These are phyloP conservation scores for Tetraselmis striata DNA, from an alignment of 139 green algal species.

Conservation along the genomic window DNA sequence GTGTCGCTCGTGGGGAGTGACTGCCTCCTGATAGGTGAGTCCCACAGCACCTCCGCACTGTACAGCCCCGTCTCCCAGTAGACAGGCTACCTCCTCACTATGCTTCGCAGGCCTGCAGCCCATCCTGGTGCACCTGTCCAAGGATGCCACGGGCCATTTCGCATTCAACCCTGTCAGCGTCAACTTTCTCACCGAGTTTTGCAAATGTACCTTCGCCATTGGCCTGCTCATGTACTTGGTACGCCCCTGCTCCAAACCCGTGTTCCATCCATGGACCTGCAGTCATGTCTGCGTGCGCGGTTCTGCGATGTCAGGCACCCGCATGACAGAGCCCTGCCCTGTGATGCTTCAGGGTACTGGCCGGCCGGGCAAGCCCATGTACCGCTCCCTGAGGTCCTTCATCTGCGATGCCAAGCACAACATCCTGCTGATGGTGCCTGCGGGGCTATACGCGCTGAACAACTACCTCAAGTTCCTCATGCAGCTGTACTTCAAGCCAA, in stretches of 20 bases:
- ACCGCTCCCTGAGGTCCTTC: slow-evolving; percentile 51
- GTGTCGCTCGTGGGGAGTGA: slow-evolving; percentile 70
- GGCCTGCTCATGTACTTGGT: slow-evolving; percentile 68
- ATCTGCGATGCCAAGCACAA: slow-evolving; percentile 68
- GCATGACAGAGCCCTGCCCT: neutral
- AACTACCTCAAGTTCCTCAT: slow-evolving; percentile 95
- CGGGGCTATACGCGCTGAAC: slow-evolving; percentile 89
- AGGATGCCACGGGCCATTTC: slow-evolving; percentile 77
- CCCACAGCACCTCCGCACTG: neutral
- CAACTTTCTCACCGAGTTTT: slow-evolving; percentile 87
- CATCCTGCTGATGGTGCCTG: slow-evolving; percentile 73
- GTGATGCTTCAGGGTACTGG: slow-evolving; percentile 54
- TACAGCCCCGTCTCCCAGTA: neutral
- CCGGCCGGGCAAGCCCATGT: slow-evolving; percentile 58
- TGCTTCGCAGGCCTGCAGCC: slow-evolving; percentile 66
- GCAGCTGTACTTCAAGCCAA: slow-evolving; percentile 92
- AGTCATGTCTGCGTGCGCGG: too few species aligned
- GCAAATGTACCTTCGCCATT: slow-evolving; percentile 83
- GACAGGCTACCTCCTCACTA: neutral
- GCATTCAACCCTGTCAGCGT: slow-evolving; percentile 83
- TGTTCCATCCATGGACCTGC: too few species aligned
- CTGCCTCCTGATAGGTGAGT: slow-evolving; percentile 72
- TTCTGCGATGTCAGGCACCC: too few species aligned
- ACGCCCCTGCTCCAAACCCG: too few species aligned
- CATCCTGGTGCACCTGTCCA: slow-evolving; percentile 92